Evolutionary conservation across 2,329 filamentous ascomycete species (phyloP).

Genomic region (Claviceps sp.): DNA sequence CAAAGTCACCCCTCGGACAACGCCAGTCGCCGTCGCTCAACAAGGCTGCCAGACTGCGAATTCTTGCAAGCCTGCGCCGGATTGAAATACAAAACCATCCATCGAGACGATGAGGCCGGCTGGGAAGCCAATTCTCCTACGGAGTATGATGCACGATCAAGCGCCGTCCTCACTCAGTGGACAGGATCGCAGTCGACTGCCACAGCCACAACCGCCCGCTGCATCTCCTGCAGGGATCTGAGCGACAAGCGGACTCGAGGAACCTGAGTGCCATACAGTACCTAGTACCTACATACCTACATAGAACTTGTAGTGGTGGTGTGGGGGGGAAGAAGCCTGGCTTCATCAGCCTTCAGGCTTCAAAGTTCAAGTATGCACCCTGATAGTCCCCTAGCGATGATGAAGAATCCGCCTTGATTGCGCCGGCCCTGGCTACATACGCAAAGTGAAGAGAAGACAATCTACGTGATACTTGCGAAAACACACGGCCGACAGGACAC

Average conservation of each 20-base stretch:
- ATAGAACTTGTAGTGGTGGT: neutral
- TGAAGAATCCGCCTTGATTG: no score
- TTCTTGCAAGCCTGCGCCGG: no score
- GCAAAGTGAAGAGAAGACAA: no score
- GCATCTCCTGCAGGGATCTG: slow-evolving; percentile 12
- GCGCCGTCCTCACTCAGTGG: neutral
- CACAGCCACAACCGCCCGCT: slow-evolving; percentile 7
- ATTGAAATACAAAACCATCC: neutral
- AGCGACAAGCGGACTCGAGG: slow-evolving; percentile 5
- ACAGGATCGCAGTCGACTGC: neutral
- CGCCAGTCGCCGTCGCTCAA: neutral
- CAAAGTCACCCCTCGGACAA: neutral
- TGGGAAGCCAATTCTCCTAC: neutral
- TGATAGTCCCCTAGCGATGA: no score
- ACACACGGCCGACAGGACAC: no score
- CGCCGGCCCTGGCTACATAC: no score
- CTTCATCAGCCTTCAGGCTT: neutral
- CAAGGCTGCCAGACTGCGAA: no score
- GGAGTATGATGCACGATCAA: neutral
- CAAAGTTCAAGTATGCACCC: no score
- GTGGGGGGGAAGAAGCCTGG: slow-evolving; percentile 2
- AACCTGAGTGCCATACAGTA: neutral
- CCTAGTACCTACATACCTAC: no score
- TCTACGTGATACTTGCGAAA: no score
- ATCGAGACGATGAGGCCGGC: neutral